These are phyloP conservation scores for Calonectria fujianensis DNA, from an alignment of 2,329 filamentous ascomycete species.

Conservation along the genomic window DNA sequence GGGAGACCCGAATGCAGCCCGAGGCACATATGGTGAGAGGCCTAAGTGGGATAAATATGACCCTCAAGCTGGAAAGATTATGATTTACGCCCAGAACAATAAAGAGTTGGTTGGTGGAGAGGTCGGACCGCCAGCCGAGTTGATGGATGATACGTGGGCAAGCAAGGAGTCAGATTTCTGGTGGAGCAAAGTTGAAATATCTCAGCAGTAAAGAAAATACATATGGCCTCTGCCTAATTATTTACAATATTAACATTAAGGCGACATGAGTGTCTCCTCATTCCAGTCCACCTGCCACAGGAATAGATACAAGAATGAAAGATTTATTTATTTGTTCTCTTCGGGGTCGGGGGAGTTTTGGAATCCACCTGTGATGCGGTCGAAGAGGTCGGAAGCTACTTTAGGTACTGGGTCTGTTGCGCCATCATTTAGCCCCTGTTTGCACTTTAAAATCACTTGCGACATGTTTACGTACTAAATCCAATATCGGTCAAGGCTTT, in stretches of 20 bases:
- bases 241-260: not conserved
- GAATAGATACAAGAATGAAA: not conserved
- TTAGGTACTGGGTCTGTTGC: no score
- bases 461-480: no score
- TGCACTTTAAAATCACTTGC: no score
- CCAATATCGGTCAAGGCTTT: no score
- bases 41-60: conserved; percentile 62
- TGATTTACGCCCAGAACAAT: conserved; percentile 68
- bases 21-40: conserved; percentile 34
- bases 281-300: no score
- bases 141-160: conserved; percentile 64
- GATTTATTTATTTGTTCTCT: not conserved
- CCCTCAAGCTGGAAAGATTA: conserved; percentile 53
- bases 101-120: conserved; percentile 68
- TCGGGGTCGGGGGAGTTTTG: no score
- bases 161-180: conserved; percentile 67
- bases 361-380: no score
- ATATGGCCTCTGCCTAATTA: not conserved
- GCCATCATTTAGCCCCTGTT: no score
- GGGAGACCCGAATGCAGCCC: conserved; percentile 65
- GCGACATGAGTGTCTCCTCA: not conserved
- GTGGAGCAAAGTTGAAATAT: conserved; percentile 65
- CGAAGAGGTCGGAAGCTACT: no score
- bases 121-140: conserved; percentile 60
- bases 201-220: conserved; percentile 53